Conservation (phyloP, 345 rosid species). For the Fremontodendron californicum region DNA sequence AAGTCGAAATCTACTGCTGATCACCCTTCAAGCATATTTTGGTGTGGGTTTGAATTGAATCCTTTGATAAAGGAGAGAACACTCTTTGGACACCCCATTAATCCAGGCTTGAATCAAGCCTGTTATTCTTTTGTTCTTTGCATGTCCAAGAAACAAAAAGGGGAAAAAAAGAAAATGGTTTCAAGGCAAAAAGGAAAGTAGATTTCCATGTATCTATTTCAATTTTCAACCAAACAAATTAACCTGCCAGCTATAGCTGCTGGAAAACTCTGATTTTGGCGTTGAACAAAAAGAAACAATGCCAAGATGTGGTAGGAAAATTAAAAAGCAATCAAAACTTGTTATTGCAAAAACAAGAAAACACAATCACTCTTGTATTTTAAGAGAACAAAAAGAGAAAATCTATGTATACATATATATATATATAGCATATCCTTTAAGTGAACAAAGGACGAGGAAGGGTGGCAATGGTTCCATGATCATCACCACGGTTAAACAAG, state of each 20-base stretch:
- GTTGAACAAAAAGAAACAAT: background rate
- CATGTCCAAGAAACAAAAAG: too few species aligned
- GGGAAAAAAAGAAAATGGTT: too few species aligned
- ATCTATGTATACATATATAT: background rate
- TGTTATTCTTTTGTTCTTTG: background rate
- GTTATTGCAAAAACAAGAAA: background rate
- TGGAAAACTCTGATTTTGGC: background rate
- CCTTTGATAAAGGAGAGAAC: background rate
- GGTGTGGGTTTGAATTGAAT: background rate
- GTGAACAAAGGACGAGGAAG: slow-evolving; percentile 33
- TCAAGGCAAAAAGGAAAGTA: too few species aligned
- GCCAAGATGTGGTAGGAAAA: background rate
- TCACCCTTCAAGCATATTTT: background rate
- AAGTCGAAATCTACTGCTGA: background rate
- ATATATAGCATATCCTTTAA: background rate
- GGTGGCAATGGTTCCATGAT: slow-evolving; percentile 22
- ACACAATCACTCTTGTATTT: background rate
- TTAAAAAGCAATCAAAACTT: background rate
- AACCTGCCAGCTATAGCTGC: too few species aligned
- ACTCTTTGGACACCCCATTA: background rate
- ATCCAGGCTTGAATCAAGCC: background rate
- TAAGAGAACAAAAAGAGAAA: background rate
- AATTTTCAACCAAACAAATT: background rate
- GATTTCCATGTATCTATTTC: background rate
- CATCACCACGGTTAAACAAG: slow-evolving; percentile 31